Evolutionary conservation across 1,284 basidiomycete species (phyloP).

Genomic region (Clitocybe nebularis): DNA sequence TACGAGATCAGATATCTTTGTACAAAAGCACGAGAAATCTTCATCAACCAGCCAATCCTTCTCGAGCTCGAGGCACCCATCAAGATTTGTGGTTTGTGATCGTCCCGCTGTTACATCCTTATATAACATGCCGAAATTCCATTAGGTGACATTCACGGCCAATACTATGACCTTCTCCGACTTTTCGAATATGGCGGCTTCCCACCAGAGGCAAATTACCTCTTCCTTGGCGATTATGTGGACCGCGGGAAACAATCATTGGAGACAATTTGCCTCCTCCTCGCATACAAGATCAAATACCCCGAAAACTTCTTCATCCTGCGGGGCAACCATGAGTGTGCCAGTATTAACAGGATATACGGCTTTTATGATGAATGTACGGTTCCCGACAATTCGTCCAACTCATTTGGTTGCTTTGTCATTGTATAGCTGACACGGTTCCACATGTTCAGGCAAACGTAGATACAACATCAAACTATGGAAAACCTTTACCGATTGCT

Average conservation of each 20-base stretch:
- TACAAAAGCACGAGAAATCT: constrained; percentile 92
- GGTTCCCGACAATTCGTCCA: constrained; percentile 22
- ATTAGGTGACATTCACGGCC: constrained; percentile 89
- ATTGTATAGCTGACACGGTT: constrained; percentile 4
- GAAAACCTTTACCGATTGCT: constrained; percentile 98
- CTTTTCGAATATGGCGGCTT: constrained; percentile 95
- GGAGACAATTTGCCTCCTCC: constrained; percentile 88
- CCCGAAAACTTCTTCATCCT: constrained; percentile 97
- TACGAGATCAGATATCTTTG: constrained; percentile 97
- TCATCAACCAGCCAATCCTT: constrained; percentile 93
- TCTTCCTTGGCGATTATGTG: constrained; percentile 94
- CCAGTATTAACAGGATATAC: constrained; percentile 94
- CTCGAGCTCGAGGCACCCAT: constrained; percentile 94
- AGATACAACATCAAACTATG: constrained; percentile 97
- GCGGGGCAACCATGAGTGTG: constrained; percentile 92
- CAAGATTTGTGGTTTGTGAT: constrained; percentile 88
- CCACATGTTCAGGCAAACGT: constrained; percentile 74
- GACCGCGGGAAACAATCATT: constrained; percentile 93
- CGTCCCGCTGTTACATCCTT: constrained; percentile 11
- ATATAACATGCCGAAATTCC: constrained; percentile 2
- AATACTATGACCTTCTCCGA: constrained; percentile 92
- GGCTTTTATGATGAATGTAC: constrained; percentile 96
- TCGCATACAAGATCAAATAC: constrained; percentile 98
- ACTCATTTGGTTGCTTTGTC: constrained; percentile 1
- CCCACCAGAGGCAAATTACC: constrained; percentile 94